Base-by-base conservation (phyloP, 768 basidiomycete species). In the Candolleomyces eurysporus region DNA sequence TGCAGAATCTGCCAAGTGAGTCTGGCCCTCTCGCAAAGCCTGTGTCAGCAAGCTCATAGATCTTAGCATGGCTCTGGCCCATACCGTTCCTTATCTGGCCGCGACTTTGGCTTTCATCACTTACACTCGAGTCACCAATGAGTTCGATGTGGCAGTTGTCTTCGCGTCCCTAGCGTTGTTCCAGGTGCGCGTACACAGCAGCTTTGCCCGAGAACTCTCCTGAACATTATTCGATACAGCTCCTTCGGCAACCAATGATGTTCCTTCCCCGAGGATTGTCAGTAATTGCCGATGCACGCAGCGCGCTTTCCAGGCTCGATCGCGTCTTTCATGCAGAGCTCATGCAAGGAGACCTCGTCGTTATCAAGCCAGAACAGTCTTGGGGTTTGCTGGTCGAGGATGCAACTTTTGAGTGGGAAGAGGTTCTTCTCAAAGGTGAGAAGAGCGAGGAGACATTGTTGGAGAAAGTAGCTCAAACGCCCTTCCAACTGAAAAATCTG, bases 231-330 rank as follows among this genome's bases (percentile, higher is more conserved):
- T 36, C 36, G 11, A 36, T 36, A 36, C 73, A 85, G 76, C 79
- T 90, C 21, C 80, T 90, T 40, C 82, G 88, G 14, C 88, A 89
- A 69, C 88, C 88, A 0, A 82, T 88, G 78, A 82, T 85, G 82
- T 85, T 85, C 70, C 72, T 88, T 40, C 86, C 86, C 14, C 80
- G 85, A 6, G 82, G 83, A 2, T 73, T 90, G 9, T 86, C 87
- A 10, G 80, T 84, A 9, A 82, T 83, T 43, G 80, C 85, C 0
- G 89, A 91, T 66, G 88, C 87, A 1, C 76, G 79, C 59, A 89
- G 83, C 67, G 89, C 89, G 0, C 71, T 90, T 36, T 68, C 72
- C 19, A 81, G 89, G 14, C 73, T 88, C 0, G 70, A 71, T 6
- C 67, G 67, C 17, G 74, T 88, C 2, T 88, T 87, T 67, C 71